Evolutionary conservation across 2,329 filamentous ascomycete genomes (phyloP), one percentile per base, ranked within the genome.

Genomic region (Ceratocystis albifundus): DNA sequence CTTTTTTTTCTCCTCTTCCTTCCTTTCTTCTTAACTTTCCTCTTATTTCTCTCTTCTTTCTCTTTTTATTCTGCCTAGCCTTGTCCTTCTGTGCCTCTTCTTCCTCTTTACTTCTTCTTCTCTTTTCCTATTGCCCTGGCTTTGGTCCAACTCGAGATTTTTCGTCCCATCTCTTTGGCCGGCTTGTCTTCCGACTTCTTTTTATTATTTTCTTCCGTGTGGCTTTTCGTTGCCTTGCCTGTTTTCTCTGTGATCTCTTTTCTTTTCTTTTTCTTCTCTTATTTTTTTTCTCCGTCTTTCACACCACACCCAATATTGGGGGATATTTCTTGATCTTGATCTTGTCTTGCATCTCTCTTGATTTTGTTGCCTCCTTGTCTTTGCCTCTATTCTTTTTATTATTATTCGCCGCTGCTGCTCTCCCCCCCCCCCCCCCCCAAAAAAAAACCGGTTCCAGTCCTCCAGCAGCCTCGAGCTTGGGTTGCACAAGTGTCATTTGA

Each of bases 151-250:
- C 55, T 25, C 28, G 25, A 59, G 55, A 59, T n/a, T 59, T 59
- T 59, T 59, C 55, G 32, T 59, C 55, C 55, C 55, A 59, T 59
- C 55, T 59, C 32, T 53, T 53, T 53, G 48, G 48, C 48, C 15
- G 28, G 48, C 8, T 20, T 20, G 8, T 20, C n/a, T 50, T 32
- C n/a, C 10, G 20, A 10, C 12, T 20, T 61, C 20, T 32, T 61
- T 10, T 61, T 28, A 28, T 32, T 32, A 32, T 48, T 28, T 8
- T 25, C 44, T 41, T 41, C 32, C 25, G 41, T 45, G 55, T 62
- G 28, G 55, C 20, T 25, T n/a, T 28, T 36, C 55, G 55, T 20
- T 59, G 28, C 55, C 55, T 59, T 59, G 55, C 55, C 55, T 59
- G 55, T 59, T 59, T 44, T 62, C 36, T 45, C 61, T 48, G 20